Conservation (phyloP, 257 asterid species). For the Anisodus acutangulus region DNA sequence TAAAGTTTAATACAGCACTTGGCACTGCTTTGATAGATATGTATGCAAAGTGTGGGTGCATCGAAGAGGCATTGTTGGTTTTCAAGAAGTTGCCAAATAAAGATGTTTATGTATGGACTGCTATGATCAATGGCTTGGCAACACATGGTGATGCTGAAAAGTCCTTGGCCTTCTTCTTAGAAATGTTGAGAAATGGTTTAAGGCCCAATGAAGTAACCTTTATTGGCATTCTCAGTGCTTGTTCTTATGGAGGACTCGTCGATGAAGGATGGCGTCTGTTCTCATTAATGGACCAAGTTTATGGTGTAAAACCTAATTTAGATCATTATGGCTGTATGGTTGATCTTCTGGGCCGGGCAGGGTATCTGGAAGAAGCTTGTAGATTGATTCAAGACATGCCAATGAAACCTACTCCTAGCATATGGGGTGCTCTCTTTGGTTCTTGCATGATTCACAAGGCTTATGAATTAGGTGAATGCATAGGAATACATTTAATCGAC, state of each 20-base stretch:
- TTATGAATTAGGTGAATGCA: constrained; percentile 46
- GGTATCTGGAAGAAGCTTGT: constrained; percentile 51
- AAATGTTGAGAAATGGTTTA: constrained; percentile 51
- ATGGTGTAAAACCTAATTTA: constrained; percentile 46
- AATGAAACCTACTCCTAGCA: constrained; percentile 44
- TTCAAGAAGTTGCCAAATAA: constrained; percentile 38
- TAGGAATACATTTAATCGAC: constrained; percentile 48
- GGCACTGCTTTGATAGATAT: constrained; percentile 62
- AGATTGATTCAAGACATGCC: constrained; percentile 50
- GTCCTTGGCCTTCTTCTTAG: constrained; percentile 42
- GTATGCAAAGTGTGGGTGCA: constrained; percentile 64
- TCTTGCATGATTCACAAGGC: constrained; percentile 57
- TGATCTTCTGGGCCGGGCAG: constrained; percentile 63
- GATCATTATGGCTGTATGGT: constrained; percentile 70
- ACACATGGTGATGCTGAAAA: constrained; percentile 53
- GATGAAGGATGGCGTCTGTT: constrained; percentile 48
- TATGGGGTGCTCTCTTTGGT: constrained; percentile 61
- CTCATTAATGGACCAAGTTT: constrained; percentile 40
- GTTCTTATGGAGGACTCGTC: constrained; percentile 58
- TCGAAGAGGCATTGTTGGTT: constrained; percentile 45
- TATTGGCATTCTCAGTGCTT: constrained; percentile 56
- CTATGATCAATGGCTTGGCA: constrained; percentile 55
- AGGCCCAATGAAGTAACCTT: constrained; percentile 58
- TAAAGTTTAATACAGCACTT: constrained; percentile 43
- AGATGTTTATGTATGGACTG: constrained; percentile 57